Conservation (phyloP, 139 green algal genomes). For the Micractinium sp. region DNA sequence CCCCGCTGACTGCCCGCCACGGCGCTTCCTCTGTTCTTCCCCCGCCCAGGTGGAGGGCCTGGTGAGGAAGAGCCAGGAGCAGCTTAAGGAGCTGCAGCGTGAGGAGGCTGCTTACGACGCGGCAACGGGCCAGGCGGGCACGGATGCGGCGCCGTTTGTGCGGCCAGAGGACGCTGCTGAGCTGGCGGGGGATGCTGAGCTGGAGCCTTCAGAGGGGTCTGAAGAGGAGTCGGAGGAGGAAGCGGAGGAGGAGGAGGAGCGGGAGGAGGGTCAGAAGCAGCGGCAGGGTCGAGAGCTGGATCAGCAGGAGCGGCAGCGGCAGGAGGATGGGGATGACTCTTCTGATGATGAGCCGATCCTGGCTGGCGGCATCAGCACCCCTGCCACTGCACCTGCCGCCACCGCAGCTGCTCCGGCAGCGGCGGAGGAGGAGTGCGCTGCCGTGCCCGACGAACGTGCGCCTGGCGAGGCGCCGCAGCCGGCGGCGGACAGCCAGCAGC, state of each 20-base stretch:
- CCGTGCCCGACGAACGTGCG: neutral
- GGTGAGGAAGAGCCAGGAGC: neutral
- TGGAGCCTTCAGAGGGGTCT: neutral
- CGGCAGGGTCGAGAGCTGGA: neutral
- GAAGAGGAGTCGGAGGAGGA: neutral
- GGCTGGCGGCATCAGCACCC: neutral
- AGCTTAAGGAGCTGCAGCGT: neutral
- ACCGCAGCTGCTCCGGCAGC: neutral
- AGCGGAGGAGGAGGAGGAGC: neutral
- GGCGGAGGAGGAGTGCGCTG: neutral
- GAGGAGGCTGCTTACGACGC: neutral
- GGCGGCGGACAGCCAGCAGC: neutral
- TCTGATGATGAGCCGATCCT: conserved; percentile 11
- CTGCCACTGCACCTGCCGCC: neutral
- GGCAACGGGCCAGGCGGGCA: neutral
- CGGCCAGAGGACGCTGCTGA: neutral
- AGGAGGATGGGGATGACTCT: neutral
- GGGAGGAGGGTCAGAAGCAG: neutral
- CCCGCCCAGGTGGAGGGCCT: neutral
- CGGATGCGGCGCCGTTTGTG: neutral
- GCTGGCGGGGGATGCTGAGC: neutral
- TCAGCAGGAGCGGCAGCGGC: neutral
- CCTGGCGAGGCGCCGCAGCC: neutral
- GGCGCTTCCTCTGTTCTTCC: neutral
- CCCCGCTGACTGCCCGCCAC: neutral